Evolutionary conservation across 139 green algal genomes (phyloP), one percentile per base, ranked within the genome.

Genomic region (Chara braunii): DNA sequence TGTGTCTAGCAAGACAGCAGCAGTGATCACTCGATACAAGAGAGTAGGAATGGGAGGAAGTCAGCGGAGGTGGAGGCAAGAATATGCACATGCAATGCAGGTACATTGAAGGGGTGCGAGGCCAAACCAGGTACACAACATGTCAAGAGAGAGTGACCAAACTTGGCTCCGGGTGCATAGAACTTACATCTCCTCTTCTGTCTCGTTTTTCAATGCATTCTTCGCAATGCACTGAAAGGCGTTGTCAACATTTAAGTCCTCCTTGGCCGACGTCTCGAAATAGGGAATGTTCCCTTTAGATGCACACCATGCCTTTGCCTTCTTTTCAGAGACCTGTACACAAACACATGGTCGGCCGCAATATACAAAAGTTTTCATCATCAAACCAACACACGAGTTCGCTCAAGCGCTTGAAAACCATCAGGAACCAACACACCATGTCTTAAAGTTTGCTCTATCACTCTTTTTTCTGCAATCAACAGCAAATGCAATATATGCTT

Each of bases 211-310:
- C 34, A 99, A 78, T 0, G 93, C 93, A 52, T 92, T 92, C 34
- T 84, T 79, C 0, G 92, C 91, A 33, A 96, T 94, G 58, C 80
- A 85, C 30, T 85, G 80, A 77, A 97, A 97, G 0, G 90, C 92
- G 1, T 74, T 70, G 33, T 94, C 89, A 29, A 98, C 91, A 51
- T 96, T 96, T 53, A 87, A 80, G 72, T 94, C 87, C 51, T 95
- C 89, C 83, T 95, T 94, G 18, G 85, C 90, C 8, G 82, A 92
- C 1, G 87, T 95, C 63, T 97, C 92, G 58, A 95, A 97, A 79
- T 95, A 90, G 4, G 94, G 93, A 43, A 96, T 91, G 78, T 82
- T 81, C 33, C 89, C 89, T 72, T 97, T 97, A 28, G 64, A 60
- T 0, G 78, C 74, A 69, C 87, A 94, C 94, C 94, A 99, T 18